These are phyloP conservation scores for Trichoderma asperelloides DNA, from an alignment of 495 filamentous ascomycete genomes.

Conservation along the genomic window DNA sequence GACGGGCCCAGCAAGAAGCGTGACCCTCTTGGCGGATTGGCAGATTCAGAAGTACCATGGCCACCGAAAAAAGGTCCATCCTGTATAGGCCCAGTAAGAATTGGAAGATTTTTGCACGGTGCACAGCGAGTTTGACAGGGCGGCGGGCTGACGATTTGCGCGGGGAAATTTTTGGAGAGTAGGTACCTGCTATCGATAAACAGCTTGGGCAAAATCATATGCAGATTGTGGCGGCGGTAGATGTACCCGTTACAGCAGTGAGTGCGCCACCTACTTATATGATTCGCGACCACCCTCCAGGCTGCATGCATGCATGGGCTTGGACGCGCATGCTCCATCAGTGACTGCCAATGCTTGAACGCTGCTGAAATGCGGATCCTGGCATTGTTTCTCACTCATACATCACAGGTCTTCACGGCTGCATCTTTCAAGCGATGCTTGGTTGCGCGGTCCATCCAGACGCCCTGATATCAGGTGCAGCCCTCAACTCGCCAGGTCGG, in stretches of 20 bases:
- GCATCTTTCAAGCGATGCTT: too few species aligned
- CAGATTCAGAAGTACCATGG: neutral
- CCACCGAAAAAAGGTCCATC: neutral
- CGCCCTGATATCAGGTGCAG: neutral
- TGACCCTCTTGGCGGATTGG: neutral
- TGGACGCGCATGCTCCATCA: too few species aligned
- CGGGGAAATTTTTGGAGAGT: neutral
- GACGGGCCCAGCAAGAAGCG: neutral
- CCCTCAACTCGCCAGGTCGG: neutral
- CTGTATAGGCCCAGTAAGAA: neutral
- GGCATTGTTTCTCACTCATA: neutral
- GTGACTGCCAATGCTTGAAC: too few species aligned
- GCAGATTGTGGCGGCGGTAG: neutral
- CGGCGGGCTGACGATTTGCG: neutral
- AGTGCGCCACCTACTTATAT: too few species aligned
- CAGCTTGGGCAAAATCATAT: neutral
- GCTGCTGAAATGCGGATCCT: neutral
- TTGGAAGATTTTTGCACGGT: neutral
- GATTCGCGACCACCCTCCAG: too few species aligned
- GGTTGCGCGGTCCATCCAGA: neutral
- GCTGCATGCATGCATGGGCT: too few species aligned
- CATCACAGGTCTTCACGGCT: too few species aligned
- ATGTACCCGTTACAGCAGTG: neutral
- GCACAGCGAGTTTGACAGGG: neutral
- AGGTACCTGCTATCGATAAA: neutral